Conservation (phyloP, 2,329 filamentous ascomycete genomes). For the Chaetomium olivaceum region DNA sequence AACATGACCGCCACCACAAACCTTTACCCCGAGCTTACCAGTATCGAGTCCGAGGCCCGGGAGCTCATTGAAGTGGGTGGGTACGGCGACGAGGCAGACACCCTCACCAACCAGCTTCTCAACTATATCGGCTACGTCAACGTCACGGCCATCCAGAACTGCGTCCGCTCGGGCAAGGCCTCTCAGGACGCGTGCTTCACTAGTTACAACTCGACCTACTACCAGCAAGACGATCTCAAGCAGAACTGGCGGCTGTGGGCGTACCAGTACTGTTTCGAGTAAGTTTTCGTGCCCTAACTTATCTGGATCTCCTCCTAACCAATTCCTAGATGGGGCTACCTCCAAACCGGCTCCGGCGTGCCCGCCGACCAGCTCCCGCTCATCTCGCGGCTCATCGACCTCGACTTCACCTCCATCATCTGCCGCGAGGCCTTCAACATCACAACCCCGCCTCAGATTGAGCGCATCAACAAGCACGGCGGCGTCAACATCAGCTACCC, state of each 20-base stretch:
- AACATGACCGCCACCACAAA: conserved; percentile 45
- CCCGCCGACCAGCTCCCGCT: conserved; percentile 65
- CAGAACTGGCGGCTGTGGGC: conserved; percentile 51
- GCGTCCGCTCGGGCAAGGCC: conserved; percentile 12
- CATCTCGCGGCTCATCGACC: conserved; percentile 67
- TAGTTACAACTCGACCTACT: conserved; percentile 40
- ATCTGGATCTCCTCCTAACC: conserved; percentile 17
- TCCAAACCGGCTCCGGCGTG: conserved; percentile 70
- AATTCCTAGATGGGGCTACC: conserved; percentile 68
- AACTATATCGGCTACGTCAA: conserved; percentile 54
- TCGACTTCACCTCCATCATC: conserved; percentile 61
- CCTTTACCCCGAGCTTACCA: conserved; percentile 45
- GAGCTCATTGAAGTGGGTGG: conserved; percentile 46
- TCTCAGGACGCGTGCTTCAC: conserved; percentile 44
- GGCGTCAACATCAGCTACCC: conserved; percentile 71
- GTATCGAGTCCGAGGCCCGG: conserved; percentile 40
- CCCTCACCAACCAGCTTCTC: conserved; percentile 47
- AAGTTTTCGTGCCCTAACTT: conserved; percentile 31
- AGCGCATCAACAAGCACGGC: conserved; percentile 74
- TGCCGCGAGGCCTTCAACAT: conserved; percentile 73
- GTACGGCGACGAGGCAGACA: conserved; percentile 41
- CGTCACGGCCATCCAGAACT: conserved; percentile 33
- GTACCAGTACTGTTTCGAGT: conserved; percentile 59
- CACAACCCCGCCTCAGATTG: conserved; percentile 60
- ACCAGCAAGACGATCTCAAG: conserved; percentile 40